Evolutionary conservation across 306 rosid genomes (phyloP), one percentile per base, ranked within the genome.

Genomic region (Sechiopsis laciniata): DNA sequence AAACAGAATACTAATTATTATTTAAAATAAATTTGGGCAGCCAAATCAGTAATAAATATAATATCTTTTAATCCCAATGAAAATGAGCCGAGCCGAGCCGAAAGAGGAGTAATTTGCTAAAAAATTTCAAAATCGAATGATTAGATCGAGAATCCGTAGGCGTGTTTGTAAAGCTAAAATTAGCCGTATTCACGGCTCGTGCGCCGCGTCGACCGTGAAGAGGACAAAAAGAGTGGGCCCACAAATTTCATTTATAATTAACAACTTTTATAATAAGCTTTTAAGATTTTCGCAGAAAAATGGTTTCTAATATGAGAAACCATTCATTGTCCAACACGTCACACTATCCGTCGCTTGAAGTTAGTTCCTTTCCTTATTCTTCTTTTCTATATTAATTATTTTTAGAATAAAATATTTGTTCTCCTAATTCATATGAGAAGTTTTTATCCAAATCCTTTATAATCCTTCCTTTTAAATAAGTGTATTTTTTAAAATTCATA

Each of bases 141-240:
- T 67, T 67, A 19, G 37, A 46, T 46, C 15, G 72, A 55, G 72
- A 67, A 67, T 67, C 72, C 24, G 24, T 1, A 37, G 10, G 37
- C 54, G 72, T 66, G 48, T 7, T 19, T 20, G 19, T 46, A 20
- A 67, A 67, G 72, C 3, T 11, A 45, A 26, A 16, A 67, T 20
- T 67, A 67, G 72, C 72, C 72, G 72, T 37, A 67, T 46, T 17
- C 7, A 42, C 72, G 72, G 72, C 72, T 67, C 19, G 22, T 67
- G 55, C 72, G 72, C 72, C 72, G 72, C 55, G 72, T 45, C 32
- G 55, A 66, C 10, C 32, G 21, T 1, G 52, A 0, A 1, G 51
- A 10, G 1, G 48, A 19, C 2, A 26, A 55, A 55, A 7, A 0
- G n/a, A 22, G 35, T 58, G 54, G 72, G 32, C 55, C 72, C 72